Conservation (phyloP, 805 yeast species). For the Monosporozyma solicola region DNA sequence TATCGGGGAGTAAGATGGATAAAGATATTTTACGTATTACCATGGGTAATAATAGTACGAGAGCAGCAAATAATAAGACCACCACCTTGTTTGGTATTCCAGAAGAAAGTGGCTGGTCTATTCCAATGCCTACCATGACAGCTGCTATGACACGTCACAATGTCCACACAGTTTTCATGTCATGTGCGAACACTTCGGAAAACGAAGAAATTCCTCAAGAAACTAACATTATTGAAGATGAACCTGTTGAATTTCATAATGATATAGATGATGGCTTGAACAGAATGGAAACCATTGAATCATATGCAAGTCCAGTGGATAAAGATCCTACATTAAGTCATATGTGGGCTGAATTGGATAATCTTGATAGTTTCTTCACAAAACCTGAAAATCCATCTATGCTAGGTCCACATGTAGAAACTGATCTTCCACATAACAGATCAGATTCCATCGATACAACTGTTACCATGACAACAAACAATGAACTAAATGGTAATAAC, state of each 20-base stretch:
- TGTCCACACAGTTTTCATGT: slow-evolving; percentile 89
- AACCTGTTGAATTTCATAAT: slow-evolving; percentile 27
- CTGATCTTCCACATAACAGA: slow-evolving; percentile 28
- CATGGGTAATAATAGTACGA: slow-evolving; percentile 69
- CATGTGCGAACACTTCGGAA: slow-evolving; percentile 44
- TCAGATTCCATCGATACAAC: slow-evolving; percentile 56
- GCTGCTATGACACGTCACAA: slow-evolving; percentile 85
- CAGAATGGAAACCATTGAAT: slow-evolving; percentile 23
- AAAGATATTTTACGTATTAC: slow-evolving; percentile 88
- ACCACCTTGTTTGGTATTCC: slow-evolving; percentile 93
- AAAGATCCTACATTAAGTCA: slow-evolving; percentile 72
- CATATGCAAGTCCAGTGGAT: slow-evolving; percentile 39
- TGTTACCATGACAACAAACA: slow-evolving; percentile 18
- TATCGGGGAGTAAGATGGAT: slow-evolving; percentile 88
- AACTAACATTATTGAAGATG: slow-evolving; percentile 17
- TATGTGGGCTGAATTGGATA: slow-evolving; percentile 89
- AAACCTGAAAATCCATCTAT: slow-evolving; percentile 33
- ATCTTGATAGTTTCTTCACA: slow-evolving; percentile 80
- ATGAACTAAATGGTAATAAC: background rate
- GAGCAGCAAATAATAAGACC: slow-evolving; percentile 74
- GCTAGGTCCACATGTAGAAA: slow-evolving; percentile 5
- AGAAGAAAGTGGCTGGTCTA: slow-evolving; percentile 87
- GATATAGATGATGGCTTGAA: slow-evolving; percentile 26
- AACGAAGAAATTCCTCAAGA: slow-evolving; percentile 15
- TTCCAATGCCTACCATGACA: slow-evolving; percentile 89